phyloP scores from a whole-genome alignment of 176 grass and related monocot genomes.

The Eleusine coracana region DNA sequence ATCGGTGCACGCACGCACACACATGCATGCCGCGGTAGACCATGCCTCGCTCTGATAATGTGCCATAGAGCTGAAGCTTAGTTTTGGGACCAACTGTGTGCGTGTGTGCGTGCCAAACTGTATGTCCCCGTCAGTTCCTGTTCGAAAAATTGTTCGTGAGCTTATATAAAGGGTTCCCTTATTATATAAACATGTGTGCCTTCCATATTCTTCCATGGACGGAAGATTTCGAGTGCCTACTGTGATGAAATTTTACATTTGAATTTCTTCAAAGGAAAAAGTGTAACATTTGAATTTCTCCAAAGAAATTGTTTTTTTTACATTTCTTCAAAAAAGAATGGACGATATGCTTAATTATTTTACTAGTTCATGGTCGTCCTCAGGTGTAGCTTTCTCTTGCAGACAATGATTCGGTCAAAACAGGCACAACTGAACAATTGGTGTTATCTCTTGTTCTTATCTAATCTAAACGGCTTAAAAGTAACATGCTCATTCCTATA shows the following conservation, averaged over 20 bases:
- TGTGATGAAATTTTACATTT: not conserved
- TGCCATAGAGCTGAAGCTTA: slow-evolving; percentile 25
- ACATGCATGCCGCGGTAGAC: not conserved
- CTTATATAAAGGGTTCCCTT: not conserved
- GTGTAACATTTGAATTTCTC: no score
- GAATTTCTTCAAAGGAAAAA: no score
- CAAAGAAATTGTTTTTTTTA: no score
- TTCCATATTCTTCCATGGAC: not conserved
- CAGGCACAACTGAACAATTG: slow-evolving; percentile 27
- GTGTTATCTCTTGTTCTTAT: slow-evolving; percentile 35
- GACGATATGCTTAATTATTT: not conserved
- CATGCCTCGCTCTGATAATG: slow-evolving; percentile 36
- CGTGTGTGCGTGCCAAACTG: slow-evolving; percentile 15
- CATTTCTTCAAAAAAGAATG: not conserved
- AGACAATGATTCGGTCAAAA: not conserved
- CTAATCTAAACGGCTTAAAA: slow-evolving; percentile 15
- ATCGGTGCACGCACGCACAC: not conserved
- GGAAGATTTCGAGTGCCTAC: not conserved
- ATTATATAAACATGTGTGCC: not conserved
- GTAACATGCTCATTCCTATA: slow-evolving; percentile 34
- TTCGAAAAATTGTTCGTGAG: slow-evolving; percentile 19
- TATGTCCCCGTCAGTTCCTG: slow-evolving; percentile 35
- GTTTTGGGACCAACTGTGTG: slow-evolving; percentile 29
- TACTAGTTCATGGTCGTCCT: not conserved
- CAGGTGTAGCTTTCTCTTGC: slow-evolving; percentile 9